Evolutionary conservation across 2,329 filamentous ascomycete species (phyloP), one percentile per base, ranked within the genome.

Genomic region (Venturia effusa): DNA sequence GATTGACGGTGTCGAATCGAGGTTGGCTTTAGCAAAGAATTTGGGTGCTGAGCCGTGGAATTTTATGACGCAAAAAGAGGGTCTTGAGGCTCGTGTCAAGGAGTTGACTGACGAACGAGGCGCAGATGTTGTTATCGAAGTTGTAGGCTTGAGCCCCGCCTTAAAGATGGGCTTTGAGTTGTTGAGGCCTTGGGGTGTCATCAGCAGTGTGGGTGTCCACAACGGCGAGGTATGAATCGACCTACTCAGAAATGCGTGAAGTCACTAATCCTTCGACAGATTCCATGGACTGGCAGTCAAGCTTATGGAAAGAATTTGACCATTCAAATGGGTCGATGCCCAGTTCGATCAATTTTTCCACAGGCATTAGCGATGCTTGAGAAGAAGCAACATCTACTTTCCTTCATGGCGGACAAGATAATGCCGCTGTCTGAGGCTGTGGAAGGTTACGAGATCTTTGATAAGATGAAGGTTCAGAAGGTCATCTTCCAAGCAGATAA

Each of bases 21-120:
- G 92, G 64, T 80, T 97, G 51, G 85, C 88, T 62, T 79, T 90
- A 51, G 92, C 92, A 30, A 83, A 80, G 72, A 81, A 78, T 2
- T 79, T 96, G 0, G 92, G 92, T 2, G 92, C 90, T 2, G 90
- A 93, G 74, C 87, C 90, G 0, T 85, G 92, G 75, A 92, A 96
- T 73, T 93, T 93, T 74, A 76, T 82, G 70, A 84, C 79, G 1
- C 84, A 90, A 66, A 64, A 54, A 27, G 61, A 65, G 32, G 64
- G 55, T n/a, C 48, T 65, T 22, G 64, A 39, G 17, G 80, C 82
- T 68, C 83, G 88, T 62, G 86, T 96, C 62, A 85, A 85, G 71
- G 88, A 89, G 68, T 83, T 87, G 59, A 94, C 90, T 0, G 81
- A 88, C 19, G 91, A 91, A 8, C 81, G 92, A 45, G 92, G 92